These are phyloP conservation scores for Byssochlamys sp. DNA, from an alignment of 2,329 filamentous ascomycete genomes.

Conservation along the genomic window DNA sequence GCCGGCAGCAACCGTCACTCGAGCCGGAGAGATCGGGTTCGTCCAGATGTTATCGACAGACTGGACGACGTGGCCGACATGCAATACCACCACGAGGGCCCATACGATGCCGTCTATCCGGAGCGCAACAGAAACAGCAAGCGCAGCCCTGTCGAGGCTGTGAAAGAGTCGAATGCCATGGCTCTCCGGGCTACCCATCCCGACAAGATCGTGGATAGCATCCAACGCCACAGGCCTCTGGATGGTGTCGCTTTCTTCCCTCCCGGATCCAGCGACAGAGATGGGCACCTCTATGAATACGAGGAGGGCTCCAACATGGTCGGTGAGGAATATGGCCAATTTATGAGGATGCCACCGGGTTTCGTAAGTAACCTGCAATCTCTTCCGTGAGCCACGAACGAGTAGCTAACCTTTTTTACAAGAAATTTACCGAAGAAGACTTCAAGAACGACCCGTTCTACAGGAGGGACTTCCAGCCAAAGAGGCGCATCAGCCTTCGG, in stretches of 20 bases:
- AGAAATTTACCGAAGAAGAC: conserved; percentile 34
- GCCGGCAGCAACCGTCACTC: conserved; percentile 36
- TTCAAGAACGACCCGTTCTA: conserved; percentile 33
- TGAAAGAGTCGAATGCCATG: conserved; percentile 62
- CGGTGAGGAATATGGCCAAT: conserved; percentile 56
- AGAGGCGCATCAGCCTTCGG: not conserved
- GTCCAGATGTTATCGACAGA: conserved; percentile 68
- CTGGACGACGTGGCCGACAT: conserved; percentile 59
- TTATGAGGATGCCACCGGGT: conserved; percentile 60
- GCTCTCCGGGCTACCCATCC: conserved; percentile 70
- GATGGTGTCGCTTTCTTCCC: conserved; percentile 73
- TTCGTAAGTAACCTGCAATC: conserved; percentile 47
- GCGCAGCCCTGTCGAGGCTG: conserved; percentile 64
- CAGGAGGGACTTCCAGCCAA: conserved; percentile 4
- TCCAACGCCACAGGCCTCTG: conserved; percentile 65
- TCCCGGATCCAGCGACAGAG: conserved; percentile 57
- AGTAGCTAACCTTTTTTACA: conserved; percentile 5
- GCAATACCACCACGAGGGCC: conserved; percentile 79
- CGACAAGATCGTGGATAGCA: conserved; percentile 65
- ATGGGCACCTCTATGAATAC: conserved; percentile 65
- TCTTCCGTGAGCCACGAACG: not conserved
- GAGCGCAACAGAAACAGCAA: conserved; percentile 59
- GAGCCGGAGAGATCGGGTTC: conserved; percentile 55
- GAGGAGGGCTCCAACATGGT: conserved; percentile 80
- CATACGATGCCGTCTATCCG: conserved; percentile 72